Conservation (phyloP, 768 basidiomycete species). For the Coprinopsis sp. region DNA sequence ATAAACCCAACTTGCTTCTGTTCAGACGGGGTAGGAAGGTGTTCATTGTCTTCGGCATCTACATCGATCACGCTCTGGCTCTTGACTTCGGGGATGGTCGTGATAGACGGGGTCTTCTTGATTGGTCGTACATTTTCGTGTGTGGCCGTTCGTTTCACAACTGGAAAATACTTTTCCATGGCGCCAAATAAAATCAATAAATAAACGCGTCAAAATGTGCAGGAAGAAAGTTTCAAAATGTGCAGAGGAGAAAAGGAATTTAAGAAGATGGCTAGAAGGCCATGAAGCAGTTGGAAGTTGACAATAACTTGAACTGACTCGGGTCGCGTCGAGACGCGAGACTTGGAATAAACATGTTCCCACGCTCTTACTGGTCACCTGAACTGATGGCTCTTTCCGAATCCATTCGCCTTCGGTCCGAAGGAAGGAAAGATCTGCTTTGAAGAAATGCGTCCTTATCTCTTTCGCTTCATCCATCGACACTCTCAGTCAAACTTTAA, state of each 20-base stretch:
- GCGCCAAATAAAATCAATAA: constrained; percentile 4
- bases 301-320: too few relatives aligned
- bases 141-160: constrained; percentile 14
- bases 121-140: neutral
- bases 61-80: too few relatives aligned
- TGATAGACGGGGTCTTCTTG: neutral
- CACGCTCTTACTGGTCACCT: constrained; percentile 1
- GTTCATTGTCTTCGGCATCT: neutral
- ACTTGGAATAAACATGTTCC: too few relatives aligned
- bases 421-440: constrained; percentile 6
- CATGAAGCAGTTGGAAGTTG: too few relatives aligned
- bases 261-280: too few relatives aligned
- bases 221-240: constrained; percentile 5
- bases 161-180: constrained; percentile 22
- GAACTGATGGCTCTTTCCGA: neutral
- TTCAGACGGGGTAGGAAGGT: neutral
- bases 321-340: too few relatives aligned
- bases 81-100: too few relatives aligned
- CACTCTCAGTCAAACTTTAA: constrained; percentile 3
- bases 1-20: too few relatives aligned
- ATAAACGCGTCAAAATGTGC: constrained; percentile 1
- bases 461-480: constrained; percentile 13
- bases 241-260: constrained; percentile 2
- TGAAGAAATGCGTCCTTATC: constrained; percentile 19
- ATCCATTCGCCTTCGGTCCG: neutral